phyloP scores from a whole-genome alignment of 306 rosid genomes.

The Pyrus pyrifolia region DNA sequence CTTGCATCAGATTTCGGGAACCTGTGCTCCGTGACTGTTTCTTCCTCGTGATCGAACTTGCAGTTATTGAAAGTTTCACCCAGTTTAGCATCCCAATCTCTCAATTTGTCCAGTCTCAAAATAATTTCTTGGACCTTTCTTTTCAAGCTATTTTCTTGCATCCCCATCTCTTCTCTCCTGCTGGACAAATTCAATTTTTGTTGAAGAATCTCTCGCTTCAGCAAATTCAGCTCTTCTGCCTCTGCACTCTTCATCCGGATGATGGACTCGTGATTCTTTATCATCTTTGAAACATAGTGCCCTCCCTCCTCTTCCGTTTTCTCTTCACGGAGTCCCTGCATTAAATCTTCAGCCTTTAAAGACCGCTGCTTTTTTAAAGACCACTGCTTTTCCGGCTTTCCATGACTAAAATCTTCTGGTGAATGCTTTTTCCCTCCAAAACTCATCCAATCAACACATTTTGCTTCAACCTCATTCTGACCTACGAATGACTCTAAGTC shows the following conservation, averaged over 20 bases:
- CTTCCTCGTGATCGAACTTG: conserved; percentile 3
- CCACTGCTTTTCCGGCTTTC: neutral
- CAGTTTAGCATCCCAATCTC: conserved; percentile 30
- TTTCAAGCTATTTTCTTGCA: conserved; percentile 13
- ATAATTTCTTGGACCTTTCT: conserved; percentile 33
- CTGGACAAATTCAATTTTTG: conserved; percentile 25
- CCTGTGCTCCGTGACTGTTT: conserved; percentile 7
- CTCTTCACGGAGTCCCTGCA: conserved; percentile 13
- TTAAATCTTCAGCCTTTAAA: conserved; percentile 17
- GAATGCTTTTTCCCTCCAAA: conserved; percentile 14
- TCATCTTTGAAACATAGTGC: conserved; percentile 56
- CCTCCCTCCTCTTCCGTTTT: conserved; percentile 29
- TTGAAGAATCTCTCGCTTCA: conserved; percentile 26
- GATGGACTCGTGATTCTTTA: conserved; percentile 55
- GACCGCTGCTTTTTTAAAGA: neutral
- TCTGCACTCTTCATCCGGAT: conserved; percentile 46
- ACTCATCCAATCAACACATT: conserved; percentile 16
- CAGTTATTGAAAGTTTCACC: conserved; percentile 6
- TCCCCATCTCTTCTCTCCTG: conserved; percentile 28
- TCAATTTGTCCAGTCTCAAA: conserved; percentile 36
- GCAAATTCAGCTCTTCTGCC: conserved; percentile 42
- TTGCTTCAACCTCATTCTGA: conserved; percentile 22
- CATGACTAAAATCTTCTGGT: conserved; percentile 17
- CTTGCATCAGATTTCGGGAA: conserved; percentile 9
- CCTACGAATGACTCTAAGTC: conserved; percentile 34